A percentile compares a stretch with the other conserved stretches of the same genome.
phyloP scores from a whole-genome alignment of 371 early-diverging fungal genomes.

The Saksenaea oblongispora region DNA sequence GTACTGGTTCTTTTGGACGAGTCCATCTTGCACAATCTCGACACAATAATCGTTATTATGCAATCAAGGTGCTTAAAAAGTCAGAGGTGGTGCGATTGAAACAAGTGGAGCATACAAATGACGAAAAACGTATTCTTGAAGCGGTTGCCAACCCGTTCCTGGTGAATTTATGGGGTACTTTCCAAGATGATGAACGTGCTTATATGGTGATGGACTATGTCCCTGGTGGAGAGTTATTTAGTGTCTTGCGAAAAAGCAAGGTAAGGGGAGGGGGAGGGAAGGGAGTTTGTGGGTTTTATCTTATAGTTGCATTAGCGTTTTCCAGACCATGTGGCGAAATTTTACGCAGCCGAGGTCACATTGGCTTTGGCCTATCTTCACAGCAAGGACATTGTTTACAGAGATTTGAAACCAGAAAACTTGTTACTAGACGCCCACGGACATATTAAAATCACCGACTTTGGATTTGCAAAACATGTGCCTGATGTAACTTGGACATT shows the following conservation, averaged over 20 bases:
- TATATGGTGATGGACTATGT: slow-evolving; percentile 97
- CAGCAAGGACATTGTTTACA: slow-evolving; percentile 84
- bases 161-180: slow-evolving; percentile 90
- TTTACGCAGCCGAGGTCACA: slow-evolving; percentile 77
- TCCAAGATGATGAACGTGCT: slow-evolving; percentile 85
- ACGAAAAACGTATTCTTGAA: slow-evolving; percentile 85
- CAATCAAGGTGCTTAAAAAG: slow-evolving; percentile 92
- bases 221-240: slow-evolving; percentile 95
- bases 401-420: slow-evolving; percentile 97
- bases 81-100: slow-evolving; percentile 91
- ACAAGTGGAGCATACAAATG: slow-evolving; percentile 90
- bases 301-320: slow-evolving; percentile 61
- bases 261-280: slow-evolving; percentile 22
- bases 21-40: slow-evolving; percentile 86
- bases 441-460: slow-evolving; percentile 98
- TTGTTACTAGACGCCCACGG: slow-evolving; percentile 89
- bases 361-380: slow-evolving; percentile 89
- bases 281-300: not conserved
- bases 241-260: slow-evolving; percentile 64
- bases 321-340: slow-evolving; percentile 86
- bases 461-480: slow-evolving; percentile 98
- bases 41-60: slow-evolving; percentile 85
- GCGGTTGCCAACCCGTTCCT: slow-evolving; percentile 87
- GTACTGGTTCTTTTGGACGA: slow-evolving; percentile 99
- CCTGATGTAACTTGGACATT: slow-evolving; percentile 95